phyloP scores from a whole-genome alignment of 495 filamentous ascomycete genomes.

The Aspergillus ellipticus region DNA sequence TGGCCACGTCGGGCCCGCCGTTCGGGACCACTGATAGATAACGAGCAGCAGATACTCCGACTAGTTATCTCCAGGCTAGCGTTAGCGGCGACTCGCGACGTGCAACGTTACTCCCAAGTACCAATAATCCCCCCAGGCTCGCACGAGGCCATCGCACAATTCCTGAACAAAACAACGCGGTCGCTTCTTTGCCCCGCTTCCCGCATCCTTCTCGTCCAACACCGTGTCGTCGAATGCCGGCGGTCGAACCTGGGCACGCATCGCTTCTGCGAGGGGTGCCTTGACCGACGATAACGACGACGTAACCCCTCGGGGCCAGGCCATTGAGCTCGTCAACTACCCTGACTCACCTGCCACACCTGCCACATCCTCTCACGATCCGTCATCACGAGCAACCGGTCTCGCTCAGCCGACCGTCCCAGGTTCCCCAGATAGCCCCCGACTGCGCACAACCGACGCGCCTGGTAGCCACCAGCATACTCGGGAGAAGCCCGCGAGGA shows the following conservation, averaged over 20 bases:
- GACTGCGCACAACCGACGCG: neutral
- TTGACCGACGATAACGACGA: constrained; percentile 13
- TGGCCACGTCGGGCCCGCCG: neutral
- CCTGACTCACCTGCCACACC: constrained; percentile 16
- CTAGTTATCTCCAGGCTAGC: neutral
- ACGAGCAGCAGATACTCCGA: neutral
- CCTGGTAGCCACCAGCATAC: neutral
- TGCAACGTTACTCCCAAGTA: neutral
- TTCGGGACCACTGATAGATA: neutral
- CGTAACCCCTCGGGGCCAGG: constrained; percentile 28
- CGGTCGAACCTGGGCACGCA: constrained; percentile 22
- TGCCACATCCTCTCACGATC: constrained; percentile 1
- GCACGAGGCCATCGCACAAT: neutral
- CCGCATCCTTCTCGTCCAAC: constrained; percentile 5
- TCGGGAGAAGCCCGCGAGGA: constrained; percentile 18
- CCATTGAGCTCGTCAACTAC: constrained; percentile 30
- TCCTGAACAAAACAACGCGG: neutral
- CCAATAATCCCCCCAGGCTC: too few relatives aligned
- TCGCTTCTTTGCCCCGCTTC: neutral
- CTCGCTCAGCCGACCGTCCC: neutral
- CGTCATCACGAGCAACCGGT: constrained; percentile 1
- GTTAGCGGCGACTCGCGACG: neutral
- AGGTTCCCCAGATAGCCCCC: neutral
- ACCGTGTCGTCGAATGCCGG: constrained; percentile 30
- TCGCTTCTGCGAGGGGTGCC: constrained; percentile 30